A percentile compares a stretch with the other conserved stretches of the same genome.
These are phyloP conservation scores for Pseudozyma tsukubaensis DNA, from an alignment of 1,284 basidiomycete genomes.

Conservation along the genomic window DNA sequence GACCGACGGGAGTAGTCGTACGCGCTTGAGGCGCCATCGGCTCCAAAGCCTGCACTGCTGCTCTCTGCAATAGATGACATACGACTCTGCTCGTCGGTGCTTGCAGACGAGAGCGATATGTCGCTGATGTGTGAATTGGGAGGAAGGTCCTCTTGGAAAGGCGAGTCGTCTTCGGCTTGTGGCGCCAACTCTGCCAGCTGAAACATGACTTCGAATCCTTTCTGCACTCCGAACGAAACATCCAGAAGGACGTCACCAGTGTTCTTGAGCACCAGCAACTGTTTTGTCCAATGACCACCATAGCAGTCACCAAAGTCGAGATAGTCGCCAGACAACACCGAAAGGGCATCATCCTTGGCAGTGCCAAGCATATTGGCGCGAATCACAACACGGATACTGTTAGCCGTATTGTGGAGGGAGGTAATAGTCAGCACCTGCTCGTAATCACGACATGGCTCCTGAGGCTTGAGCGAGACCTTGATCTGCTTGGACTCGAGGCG, in stretches of 20 bases:
- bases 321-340: slow-evolving; percentile 70
- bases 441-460: slow-evolving; percentile 60
- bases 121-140: slow-evolving; percentile 42
- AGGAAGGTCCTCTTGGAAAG: slow-evolving; percentile 42
- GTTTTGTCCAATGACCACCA: slow-evolving; percentile 71
- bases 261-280: slow-evolving; percentile 71
- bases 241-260: slow-evolving; percentile 70
- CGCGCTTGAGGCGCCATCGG: slow-evolving; percentile 30
- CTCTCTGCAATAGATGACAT: slow-evolving; percentile 35
- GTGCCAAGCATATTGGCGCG: slow-evolving; percentile 66
- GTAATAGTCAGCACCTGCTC: slow-evolving; percentile 65
- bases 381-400: slow-evolving; percentile 60
- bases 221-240: slow-evolving; percentile 70
- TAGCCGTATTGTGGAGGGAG: slow-evolving; percentile 60
- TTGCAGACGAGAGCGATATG: slow-evolving; percentile 40
- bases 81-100: slow-evolving; percentile 32
- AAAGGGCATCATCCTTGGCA: slow-evolving; percentile 69
- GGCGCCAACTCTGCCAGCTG: slow-evolving; percentile 70
- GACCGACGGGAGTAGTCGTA: slow-evolving; percentile 24
- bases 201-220: slow-evolving; percentile 71
- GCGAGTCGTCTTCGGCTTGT: slow-evolving; percentile 45
- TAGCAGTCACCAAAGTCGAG: slow-evolving; percentile 72
- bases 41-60: slow-evolving; percentile 30
- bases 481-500: slow-evolving; percentile 40
- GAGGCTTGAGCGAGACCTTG: slow-evolving; percentile 47